These are phyloP conservation scores for Dunaliella sp. DNA, from an alignment of 139 green algal genomes.

Conservation along the genomic window DNA sequence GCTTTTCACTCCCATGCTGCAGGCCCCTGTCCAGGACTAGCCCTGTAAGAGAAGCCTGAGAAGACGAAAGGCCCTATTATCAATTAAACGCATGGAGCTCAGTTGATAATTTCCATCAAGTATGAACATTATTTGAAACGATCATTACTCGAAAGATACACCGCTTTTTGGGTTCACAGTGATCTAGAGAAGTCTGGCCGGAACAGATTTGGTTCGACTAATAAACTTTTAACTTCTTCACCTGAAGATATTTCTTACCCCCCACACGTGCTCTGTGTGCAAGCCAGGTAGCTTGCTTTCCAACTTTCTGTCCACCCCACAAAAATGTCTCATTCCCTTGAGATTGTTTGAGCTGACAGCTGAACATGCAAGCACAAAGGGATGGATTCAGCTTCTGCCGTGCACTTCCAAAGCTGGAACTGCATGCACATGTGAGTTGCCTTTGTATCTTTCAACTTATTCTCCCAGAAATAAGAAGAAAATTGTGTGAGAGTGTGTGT, in stretches of 20 bases:
- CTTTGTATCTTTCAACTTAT: not conserved
- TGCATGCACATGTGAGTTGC: conserved; percentile 72
- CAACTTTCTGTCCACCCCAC: no score
- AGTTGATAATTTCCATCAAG: not conserved
- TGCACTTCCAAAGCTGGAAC: conserved; percentile 76
- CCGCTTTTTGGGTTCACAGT: not conserved
- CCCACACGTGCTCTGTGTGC: no score
- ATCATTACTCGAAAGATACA: not conserved
- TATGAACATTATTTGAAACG: not conserved
- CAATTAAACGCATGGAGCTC: not conserved
- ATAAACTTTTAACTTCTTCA: no score
- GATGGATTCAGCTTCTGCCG: conserved; percentile 47
- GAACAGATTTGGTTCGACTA: not conserved
- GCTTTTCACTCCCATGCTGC: conserved; percentile 72
- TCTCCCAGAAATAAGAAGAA: not conserved
- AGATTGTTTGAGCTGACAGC: no score
- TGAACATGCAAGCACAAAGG: no score
- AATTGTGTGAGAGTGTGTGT: no score
- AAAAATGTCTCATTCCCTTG: no score
- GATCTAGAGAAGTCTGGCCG: not conserved
- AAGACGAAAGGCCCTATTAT: no score
- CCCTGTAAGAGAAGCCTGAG: not conserved
- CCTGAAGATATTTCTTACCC: no score
- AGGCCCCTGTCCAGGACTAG: not conserved
- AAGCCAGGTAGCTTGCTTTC: no score